Conservation (phyloP, 1,284 basidiomycete species). For the Wallemia ichthyophaga region DNA sequence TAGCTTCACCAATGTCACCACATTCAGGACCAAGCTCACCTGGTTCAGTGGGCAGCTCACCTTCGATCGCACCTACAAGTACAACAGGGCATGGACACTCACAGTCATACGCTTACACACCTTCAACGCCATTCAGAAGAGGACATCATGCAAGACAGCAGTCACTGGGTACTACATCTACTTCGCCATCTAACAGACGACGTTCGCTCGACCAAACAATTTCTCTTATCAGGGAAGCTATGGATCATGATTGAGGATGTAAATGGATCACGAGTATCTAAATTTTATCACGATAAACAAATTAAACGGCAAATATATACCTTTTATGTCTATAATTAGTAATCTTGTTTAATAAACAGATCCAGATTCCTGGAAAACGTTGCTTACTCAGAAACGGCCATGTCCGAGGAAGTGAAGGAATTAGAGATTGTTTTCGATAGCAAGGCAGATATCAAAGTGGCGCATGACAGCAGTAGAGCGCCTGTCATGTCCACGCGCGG, state of each 20-base stretch:
- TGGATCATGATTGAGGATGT: constrained; percentile 20
- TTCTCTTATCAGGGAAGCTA: constrained; percentile 67
- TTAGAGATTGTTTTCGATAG: background rate
- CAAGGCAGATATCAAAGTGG: background rate
- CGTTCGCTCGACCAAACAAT: constrained; percentile 86
- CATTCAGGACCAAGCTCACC: constrained; percentile 13
- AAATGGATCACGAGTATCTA: no score
- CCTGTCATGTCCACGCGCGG: background rate
- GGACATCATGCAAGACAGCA: constrained; percentile 59
- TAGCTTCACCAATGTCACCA: constrained; percentile 13
- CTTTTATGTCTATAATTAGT: background rate
- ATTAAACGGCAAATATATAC: background rate
- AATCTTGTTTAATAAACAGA: no score
- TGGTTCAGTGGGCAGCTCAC: constrained; percentile 7
- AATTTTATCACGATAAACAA: no score
- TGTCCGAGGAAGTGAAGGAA: background rate
- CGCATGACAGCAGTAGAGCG: background rate
- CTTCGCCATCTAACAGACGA: constrained; percentile 69
- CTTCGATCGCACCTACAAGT: constrained; percentile 2
- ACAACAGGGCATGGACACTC: constrained; percentile 4
- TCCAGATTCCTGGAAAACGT: no score
- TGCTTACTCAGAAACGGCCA: no score
- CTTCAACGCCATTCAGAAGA: constrained; percentile 23
- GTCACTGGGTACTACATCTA: constrained; percentile 85
- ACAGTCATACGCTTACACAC: constrained; percentile 12